phyloP scores from a whole-genome alignment of 345 rosid genomes.

The Boechera retrofracta region DNA sequence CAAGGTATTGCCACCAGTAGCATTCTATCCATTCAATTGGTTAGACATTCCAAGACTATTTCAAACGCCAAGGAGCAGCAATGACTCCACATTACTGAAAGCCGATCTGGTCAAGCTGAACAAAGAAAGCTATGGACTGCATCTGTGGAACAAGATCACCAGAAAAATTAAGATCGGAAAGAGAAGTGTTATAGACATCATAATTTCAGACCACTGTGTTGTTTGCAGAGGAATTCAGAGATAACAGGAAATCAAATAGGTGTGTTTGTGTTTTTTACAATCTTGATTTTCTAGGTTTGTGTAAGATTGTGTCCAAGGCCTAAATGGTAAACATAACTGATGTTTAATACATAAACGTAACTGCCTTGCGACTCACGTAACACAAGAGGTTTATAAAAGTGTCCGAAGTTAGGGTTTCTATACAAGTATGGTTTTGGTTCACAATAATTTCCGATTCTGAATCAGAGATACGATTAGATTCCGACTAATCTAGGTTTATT shows the following conservation, averaged over 20 bases:
- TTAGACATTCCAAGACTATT: conserved; percentile 58
- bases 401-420: too few relatives aligned
- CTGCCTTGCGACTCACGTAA: conserved; percentile 10
- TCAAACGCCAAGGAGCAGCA: conserved; percentile 50
- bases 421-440: too few relatives aligned
- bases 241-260: conserved; percentile 9
- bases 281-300: neutral
- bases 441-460: too few relatives aligned
- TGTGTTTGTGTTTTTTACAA: neutral
- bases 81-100: conserved; percentile 49
- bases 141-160: conserved; percentile 82
- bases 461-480: too few relatives aligned
- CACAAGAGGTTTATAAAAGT: too few relatives aligned
- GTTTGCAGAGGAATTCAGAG: conserved; percentile 50
- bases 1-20: conserved; percentile 61
- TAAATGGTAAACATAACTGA: neutral
- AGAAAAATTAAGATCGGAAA: conserved; percentile 56
- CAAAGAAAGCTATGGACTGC: conserved; percentile 59
- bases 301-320: conserved; percentile 17
- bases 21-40: conserved; percentile 83
- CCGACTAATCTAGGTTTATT: too few relatives aligned
- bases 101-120: conserved; percentile 62
- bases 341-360: neutral
- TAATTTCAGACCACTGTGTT: conserved; percentile 60
- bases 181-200: conserved; percentile 65